phyloP scores from a whole-genome alignment of 1,139 yeast species.

The Starmera stellimalicola region DNA sequence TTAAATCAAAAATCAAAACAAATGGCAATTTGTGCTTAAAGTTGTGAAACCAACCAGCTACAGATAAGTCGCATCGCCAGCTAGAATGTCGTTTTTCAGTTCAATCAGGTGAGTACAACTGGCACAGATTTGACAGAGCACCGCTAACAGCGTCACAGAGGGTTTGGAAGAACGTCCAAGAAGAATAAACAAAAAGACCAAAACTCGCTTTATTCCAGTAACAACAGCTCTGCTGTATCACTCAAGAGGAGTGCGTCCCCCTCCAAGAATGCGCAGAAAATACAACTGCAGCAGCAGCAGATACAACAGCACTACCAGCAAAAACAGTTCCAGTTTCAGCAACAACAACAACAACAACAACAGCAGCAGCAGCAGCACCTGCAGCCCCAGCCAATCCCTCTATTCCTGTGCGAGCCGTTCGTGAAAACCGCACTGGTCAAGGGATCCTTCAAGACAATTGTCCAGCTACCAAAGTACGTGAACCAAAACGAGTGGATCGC shows the following conservation, averaged over 20 bases:
- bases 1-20: neutral
- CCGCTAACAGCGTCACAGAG: constrained; percentile 15
- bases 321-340: constrained; percentile 3
- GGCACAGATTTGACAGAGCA: neutral
- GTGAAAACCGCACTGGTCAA: constrained; percentile 90
- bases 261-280: neutral
- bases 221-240: constrained; percentile 27
- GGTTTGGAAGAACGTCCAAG: constrained; percentile 31
- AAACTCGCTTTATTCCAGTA: constrained; percentile 20
- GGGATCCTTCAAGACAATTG: constrained; percentile 96
- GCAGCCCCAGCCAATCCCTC: constrained; percentile 31
- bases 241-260: constrained; percentile 27
- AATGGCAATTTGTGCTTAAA: no score
- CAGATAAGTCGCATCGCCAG: no score
- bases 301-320: constrained; percentile 7
- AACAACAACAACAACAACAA: constrained; percentile 3
- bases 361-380: constrained; percentile 7
- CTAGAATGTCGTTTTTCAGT: constrained; percentile 3
- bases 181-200: constrained; percentile 25
- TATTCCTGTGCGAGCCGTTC: constrained; percentile 86
- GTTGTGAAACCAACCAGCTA: no score
- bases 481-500: constrained; percentile 96
- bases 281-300: constrained; percentile 9
- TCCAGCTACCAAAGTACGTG: constrained; percentile 89
- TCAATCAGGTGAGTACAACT: constrained; percentile 2